Percentiles rank a stretch among this genome's conserved stretches.
Conservation (phyloP, 352 stramenopile species). For the Phytophthora sp. region DNA sequence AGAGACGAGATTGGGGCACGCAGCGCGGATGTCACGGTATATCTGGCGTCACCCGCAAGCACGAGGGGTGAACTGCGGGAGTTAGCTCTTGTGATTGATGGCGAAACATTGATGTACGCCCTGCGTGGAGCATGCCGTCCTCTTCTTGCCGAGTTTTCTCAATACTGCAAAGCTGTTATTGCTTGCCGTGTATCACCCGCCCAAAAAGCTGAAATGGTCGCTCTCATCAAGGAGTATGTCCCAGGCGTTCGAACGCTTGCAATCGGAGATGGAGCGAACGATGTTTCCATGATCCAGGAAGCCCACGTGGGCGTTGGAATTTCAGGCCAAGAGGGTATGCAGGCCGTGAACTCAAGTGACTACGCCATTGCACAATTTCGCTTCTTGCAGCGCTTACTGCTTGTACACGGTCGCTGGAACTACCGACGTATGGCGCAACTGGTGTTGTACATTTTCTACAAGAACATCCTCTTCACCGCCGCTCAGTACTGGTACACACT, state of each 20-base stretch:
- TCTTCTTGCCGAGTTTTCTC: conserved; percentile 67
- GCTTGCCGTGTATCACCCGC: conserved; percentile 86
- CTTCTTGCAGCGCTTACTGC: conserved; percentile 88
- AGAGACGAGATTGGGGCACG: conserved; percentile 48
- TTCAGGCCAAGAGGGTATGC: conserved; percentile 91
- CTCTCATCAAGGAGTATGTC: conserved; percentile 79
- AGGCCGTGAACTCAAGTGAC: conserved; percentile 94
- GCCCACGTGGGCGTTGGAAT: conserved; percentile 93
- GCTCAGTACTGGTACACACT: conserved; percentile 83
- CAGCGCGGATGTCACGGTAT: conserved; percentile 51
- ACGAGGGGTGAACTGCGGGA: conserved; percentile 53
- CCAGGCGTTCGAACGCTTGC: conserved; percentile 79
- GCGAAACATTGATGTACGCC: conserved; percentile 70
- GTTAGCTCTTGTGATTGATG: conserved; percentile 83
- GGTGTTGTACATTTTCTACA: conserved; percentile 95
- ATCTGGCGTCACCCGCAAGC: conserved; percentile 47
- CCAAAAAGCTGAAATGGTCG: conserved; percentile 89
- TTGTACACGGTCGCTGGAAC: conserved; percentile 93
- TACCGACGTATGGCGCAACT: conserved; percentile 91
- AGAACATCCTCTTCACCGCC: conserved; percentile 87
- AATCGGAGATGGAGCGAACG: conserved; percentile 95
- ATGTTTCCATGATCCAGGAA: conserved; percentile 96
- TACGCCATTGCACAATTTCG: conserved; percentile 95
- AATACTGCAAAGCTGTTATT: conserved; percentile 89
- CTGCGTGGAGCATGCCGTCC: conserved; percentile 47